phyloP scores from a whole-genome alignment of 164 flowering plant genomes.

The Aristolochia contorta region DNA sequence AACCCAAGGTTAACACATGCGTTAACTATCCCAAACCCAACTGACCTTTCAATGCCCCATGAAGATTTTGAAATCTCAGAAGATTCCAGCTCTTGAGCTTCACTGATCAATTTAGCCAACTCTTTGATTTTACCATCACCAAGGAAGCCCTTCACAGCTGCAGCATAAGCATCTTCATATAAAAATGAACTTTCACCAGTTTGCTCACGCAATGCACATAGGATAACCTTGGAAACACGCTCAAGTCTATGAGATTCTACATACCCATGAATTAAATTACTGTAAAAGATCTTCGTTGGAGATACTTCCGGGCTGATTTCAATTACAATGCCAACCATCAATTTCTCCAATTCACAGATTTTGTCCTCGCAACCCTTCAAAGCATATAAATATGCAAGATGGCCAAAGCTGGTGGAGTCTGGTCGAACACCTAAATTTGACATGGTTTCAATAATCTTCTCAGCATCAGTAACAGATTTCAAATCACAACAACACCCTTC shows the following conservation, averaged over 20 bases:
- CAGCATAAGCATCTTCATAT: conserved; percentile 46
- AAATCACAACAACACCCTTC: conserved; percentile 68
- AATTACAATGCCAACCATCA: conserved; percentile 52
- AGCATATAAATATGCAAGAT: conserved; percentile 80
- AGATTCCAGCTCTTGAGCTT: conserved; percentile 65
- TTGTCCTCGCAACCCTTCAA: conserved; percentile 58
- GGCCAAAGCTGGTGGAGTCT: conserved; percentile 62
- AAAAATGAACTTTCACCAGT: conserved; percentile 22
- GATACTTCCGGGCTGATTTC: not conserved
- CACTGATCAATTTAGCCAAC: conserved; percentile 51
- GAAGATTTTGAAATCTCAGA: conserved; percentile 7
- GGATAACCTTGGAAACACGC: conserved; percentile 33
- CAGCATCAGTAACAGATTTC: conserved; percentile 68
- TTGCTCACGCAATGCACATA: conserved; percentile 39
- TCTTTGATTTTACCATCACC: conserved; percentile 37
- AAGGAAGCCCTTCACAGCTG: conserved; percentile 59
- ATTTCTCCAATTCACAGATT: conserved; percentile 50
- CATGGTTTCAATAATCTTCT: conserved; percentile 70
- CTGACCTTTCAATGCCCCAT: conserved; percentile 30
- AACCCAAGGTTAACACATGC: conserved; percentile 70
- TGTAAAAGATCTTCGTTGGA: conserved; percentile 25
- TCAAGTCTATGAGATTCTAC: conserved; percentile 52
- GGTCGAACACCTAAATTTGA: conserved; percentile 62
- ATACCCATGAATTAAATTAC: conserved; percentile 65
- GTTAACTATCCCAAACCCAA: conserved; percentile 70